Conservation (phyloP, 768 basidiomycete species). For the Gymnopilus junonius region DNA sequence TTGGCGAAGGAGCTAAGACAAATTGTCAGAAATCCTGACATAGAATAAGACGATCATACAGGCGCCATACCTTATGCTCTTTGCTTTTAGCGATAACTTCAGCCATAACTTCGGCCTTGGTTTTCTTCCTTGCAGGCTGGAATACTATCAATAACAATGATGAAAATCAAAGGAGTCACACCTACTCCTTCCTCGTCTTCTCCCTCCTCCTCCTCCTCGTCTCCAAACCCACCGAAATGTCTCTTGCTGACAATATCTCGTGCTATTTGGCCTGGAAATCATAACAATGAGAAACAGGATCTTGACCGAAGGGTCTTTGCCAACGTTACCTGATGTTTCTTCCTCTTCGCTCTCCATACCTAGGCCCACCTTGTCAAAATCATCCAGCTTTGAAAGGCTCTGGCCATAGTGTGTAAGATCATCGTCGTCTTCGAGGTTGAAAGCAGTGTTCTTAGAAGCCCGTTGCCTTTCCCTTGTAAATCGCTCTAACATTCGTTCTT, state of each 20-base stretch:
- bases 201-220: slow-evolving; percentile 62
- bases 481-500: slow-evolving; percentile 96
- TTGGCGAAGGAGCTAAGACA: slow-evolving; percentile 77
- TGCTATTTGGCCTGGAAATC: slow-evolving; percentile 66
- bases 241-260: slow-evolving; percentile 63
- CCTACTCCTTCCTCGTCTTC: slow-evolving; percentile 55
- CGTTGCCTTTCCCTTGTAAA: slow-evolving; percentile 92
- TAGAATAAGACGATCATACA: slow-evolving; percentile 9
- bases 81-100: slow-evolving; percentile 99
- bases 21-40: background rate
- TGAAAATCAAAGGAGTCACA: background rate
- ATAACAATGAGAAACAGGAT: background rate
- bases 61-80: slow-evolving; percentile 79
- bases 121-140: slow-evolving; percentile 84
- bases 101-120: slow-evolving; percentile 96
- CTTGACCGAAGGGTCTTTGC: background rate
- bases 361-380: slow-evolving; percentile 77
- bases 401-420: slow-evolving; percentile 93
- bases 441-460: slow-evolving; percentile 71
- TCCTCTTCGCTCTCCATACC: slow-evolving; percentile 62
- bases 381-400: slow-evolving; percentile 82
- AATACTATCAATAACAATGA: slow-evolving; percentile 6
- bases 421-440: slow-evolving; percentile 92
- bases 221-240: slow-evolving; percentile 90
- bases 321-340: slow-evolving; percentile 41